These are phyloP conservation scores for Cryptomeria japonica DNA, from an alignment of 75 land plant genomes.

Conservation along the genomic window DNA sequence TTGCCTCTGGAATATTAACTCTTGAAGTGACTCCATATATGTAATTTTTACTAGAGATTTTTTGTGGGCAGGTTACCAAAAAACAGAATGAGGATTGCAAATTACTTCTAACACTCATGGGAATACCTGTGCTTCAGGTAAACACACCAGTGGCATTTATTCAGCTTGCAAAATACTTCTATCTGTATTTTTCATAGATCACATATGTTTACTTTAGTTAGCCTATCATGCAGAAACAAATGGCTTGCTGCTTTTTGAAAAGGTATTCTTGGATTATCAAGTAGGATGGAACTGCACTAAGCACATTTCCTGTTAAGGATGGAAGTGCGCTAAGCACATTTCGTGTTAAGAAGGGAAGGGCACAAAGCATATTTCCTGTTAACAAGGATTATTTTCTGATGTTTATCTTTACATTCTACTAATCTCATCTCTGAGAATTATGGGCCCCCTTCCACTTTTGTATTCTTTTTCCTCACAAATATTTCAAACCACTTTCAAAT, in stretches of 20 bases:
- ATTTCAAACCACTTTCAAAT: background rate
- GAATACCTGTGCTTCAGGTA: conserved; percentile 24
- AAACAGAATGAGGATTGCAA: conserved; percentile 25
- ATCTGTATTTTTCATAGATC: background rate
- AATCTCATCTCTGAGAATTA: background rate
- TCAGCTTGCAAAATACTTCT: background rate
- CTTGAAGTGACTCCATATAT: background rate
- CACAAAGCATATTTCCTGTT: background rate
- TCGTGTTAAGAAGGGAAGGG: no score
- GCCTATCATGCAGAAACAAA: background rate
- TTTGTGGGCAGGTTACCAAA: conserved; percentile 16
- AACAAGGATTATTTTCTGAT: background rate
- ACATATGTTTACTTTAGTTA: background rate
- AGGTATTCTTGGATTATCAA: background rate
- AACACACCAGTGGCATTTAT: background rate
- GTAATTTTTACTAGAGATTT: background rate
- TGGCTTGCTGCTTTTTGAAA: background rate
- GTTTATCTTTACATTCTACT: background rate
- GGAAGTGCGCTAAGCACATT: background rate
- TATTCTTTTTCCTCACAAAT: background rate
- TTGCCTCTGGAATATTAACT: background rate
- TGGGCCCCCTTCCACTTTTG: background rate
- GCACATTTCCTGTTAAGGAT: background rate
- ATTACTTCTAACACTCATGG: conserved; percentile 16
- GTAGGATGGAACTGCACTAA: background rate